phyloP scores from a whole-genome alignment of 2,329 filamentous ascomycete species.

The Monosporascus sp. region DNA sequence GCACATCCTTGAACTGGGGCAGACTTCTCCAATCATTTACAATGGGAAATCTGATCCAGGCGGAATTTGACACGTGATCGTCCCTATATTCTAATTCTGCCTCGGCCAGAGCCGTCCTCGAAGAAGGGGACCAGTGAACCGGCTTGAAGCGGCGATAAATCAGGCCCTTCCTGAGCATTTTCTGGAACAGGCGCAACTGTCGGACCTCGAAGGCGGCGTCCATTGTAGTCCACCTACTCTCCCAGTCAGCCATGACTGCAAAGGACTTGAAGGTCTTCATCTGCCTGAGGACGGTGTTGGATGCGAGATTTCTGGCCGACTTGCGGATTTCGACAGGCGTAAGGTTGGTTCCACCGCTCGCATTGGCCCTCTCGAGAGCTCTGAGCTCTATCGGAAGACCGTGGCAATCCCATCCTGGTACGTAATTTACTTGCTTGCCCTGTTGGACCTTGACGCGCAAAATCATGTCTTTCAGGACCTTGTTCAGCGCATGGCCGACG shows the following conservation, averaged over 20 bases:
- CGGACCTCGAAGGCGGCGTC: conserved; percentile 67
- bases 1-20: conserved; percentile 32
- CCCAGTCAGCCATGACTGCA: conserved; percentile 79
- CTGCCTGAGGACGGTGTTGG: conserved; percentile 64
- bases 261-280: conserved; percentile 69
- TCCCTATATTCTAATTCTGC: conserved; percentile 82
- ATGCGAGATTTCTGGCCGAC: conserved; percentile 61
- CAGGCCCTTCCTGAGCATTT: conserved; percentile 66
- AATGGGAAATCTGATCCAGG: conserved; percentile 78
- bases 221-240: conserved; percentile 73
- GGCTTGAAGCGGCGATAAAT: conserved; percentile 77
- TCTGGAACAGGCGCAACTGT: conserved; percentile 70
- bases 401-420: conserved; percentile 97
- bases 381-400: conserved; percentile 96
- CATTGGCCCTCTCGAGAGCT: conserved; percentile 57
- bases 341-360: conserved; percentile 30
- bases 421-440: conserved; percentile 71
- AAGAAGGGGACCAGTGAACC: conserved; percentile 82
- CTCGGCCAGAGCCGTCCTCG: conserved; percentile 73
- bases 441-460: conserved; percentile 73
- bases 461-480: conserved; percentile 93
- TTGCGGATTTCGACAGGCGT: conserved; percentile 56
- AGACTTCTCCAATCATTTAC: conserved; percentile 34
- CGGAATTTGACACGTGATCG: conserved; percentile 63
- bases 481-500: conserved; percentile 92